Evolutionary conservation across 106 monocot species (phyloP), one percentile per base, ranked within the genome.

Genomic region (Allium fistulosum): DNA sequence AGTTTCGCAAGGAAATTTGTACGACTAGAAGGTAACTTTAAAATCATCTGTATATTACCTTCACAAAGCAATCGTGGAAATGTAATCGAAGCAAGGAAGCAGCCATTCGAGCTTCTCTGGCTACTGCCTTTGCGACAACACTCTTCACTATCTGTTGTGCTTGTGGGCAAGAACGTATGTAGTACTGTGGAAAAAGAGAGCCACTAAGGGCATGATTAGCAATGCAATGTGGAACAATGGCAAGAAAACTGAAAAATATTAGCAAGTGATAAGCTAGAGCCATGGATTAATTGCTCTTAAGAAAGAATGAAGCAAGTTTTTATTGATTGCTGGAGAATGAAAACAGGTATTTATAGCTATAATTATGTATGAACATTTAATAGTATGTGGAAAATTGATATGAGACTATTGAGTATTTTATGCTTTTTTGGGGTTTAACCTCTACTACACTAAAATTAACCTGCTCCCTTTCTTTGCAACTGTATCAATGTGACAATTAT

Each of bases 51-150:
- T 55, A 55, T 55, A 55, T 15, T 55, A 70, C 70, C 70, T 58
- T 58, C 14, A 70, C 70, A 46, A 70, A 70, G 46, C 70, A 70
- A 37, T 70, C 70, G 17, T 70, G 70, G 26, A 70, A 70, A 17
- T 70, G 58, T 47, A 70, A 48, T 48, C 70, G 58, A 49, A 70
- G 58, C 27, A 70, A 48, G 17, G 57, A 58, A 49, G 70, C 70
- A 13, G 70, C 70, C 70, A 70, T 70, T n/a, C 70, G 48, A 3
- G 58, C 17, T 47, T 70, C 59, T 18, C 22, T 59, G 8, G 48
- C 59, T 3, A 70, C 58, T 0, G 70, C 70, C n/a, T 70, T 58
- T 18, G 11, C 37, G 16, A 70, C 70, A 2, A 46, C 58, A 5
- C 12, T 17, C 48, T 48, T 59, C 28, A 70, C 59, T 37, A 70